Percentiles rank a stretch among this genome's conserved stretches.
Conservation (phyloP, 2,329 filamentous ascomycete species). For the Fusarium compactum region DNA sequence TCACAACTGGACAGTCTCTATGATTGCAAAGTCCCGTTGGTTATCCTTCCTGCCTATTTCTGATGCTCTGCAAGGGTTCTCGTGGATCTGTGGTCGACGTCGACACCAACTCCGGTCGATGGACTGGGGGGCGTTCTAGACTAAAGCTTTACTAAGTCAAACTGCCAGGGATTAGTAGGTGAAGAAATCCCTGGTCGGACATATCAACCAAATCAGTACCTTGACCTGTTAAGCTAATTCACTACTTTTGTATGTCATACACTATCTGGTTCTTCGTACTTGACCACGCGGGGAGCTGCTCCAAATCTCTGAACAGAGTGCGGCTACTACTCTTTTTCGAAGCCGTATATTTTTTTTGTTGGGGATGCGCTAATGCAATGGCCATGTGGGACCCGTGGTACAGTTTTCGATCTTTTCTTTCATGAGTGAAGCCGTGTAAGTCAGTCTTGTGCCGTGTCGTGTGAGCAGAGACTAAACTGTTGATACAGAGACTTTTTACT, state of each 20-base stretch:
- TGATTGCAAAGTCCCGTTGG: constrained; percentile 18
- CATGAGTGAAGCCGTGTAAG: constrained; percentile 23
- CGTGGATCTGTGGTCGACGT: constrained; percentile 37
- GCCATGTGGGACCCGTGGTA: constrained; percentile 36
- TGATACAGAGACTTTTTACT: background rate
- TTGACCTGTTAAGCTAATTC: background rate
- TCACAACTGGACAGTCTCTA: background rate
- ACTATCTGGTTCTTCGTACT: constrained; percentile 8
- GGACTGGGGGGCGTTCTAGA: constrained; percentile 22
- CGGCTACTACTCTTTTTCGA: constrained; percentile 24
- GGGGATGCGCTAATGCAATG: constrained; percentile 48
- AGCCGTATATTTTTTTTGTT: constrained; percentile 43
- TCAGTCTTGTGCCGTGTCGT: constrained; percentile 15
- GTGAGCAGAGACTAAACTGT: constrained; percentile 1
- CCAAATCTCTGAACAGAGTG: constrained; percentile 40
- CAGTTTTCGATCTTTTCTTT: constrained; percentile 5
- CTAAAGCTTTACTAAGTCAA: constrained; percentile 15
- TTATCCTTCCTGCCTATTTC: constrained; percentile 28
- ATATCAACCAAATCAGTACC: constrained; percentile 2
- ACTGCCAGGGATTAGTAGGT: constrained; percentile 4
- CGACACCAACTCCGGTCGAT: constrained; percentile 29
- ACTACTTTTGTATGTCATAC: rapidly evolving
- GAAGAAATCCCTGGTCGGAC: constrained; percentile 5
- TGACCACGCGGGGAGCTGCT: constrained; percentile 27
- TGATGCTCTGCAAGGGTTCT: constrained; percentile 30